Conservation (phyloP, 108 stramenopile species). For the Pelagomonas calceolata region DNA sequence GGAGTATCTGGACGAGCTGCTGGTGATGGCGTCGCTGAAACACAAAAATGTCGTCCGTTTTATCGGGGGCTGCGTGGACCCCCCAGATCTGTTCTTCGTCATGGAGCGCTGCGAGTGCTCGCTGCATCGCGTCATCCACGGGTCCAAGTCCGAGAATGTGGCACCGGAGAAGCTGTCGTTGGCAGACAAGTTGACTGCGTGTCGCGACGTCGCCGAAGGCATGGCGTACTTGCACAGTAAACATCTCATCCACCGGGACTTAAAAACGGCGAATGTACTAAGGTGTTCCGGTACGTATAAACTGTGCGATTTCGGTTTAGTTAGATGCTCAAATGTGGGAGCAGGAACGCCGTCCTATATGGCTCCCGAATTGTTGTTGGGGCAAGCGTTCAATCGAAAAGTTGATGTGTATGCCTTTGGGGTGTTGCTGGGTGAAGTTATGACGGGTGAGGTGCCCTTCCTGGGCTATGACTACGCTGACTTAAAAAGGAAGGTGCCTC, state of each 20-base stretch:
- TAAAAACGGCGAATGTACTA: constrained; percentile 27
- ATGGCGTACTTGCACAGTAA: constrained; percentile 31
- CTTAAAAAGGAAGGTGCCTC: constrained; percentile 8
- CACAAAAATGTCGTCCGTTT: constrained; percentile 36
- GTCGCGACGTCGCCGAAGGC: constrained; percentile 22
- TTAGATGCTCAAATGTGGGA: constrained; percentile 1
- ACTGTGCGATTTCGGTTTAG: constrained; percentile 38
- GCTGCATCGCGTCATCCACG: constrained; percentile 17
- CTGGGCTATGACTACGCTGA: not conserved
- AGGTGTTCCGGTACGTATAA: constrained; percentile 8
- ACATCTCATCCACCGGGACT: constrained; percentile 26
- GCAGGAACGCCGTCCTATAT: constrained; percentile 42
- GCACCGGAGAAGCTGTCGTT: not conserved
- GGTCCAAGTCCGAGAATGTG: not conserved
- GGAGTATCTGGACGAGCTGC: constrained; percentile 42
- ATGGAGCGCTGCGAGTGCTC: constrained; percentile 22
- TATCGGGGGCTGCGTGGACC: constrained; percentile 28
- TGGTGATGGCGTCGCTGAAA: constrained; percentile 23
- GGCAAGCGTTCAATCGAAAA: constrained; percentile 24
- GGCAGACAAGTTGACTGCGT: not conserved
- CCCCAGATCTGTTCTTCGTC: constrained; percentile 24
- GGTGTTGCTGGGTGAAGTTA: constrained; percentile 37
- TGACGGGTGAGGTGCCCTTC: not conserved
- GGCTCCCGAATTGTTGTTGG: constrained; percentile 31
- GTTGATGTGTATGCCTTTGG: constrained; percentile 58